These are phyloP conservation scores for Hypoxylon sp. DNA, from an alignment of 2,329 filamentous ascomycete genomes.

Conservation along the genomic window DNA sequence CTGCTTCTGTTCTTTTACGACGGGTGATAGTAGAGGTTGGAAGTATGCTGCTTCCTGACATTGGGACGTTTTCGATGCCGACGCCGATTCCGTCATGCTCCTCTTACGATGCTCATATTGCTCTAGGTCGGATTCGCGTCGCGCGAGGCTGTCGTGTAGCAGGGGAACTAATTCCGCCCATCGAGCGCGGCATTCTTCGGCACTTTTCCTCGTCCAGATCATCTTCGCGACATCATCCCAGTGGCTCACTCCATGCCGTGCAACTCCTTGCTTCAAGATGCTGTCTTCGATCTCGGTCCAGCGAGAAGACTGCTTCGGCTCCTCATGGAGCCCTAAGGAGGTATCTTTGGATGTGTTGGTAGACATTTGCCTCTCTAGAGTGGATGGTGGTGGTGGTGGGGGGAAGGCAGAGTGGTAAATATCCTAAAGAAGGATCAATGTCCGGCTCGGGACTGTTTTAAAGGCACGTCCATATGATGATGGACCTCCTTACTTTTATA, in stretches of 20 bases:
- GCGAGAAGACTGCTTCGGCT: neutral
- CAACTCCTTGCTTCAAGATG: slow-evolving; percentile 39
- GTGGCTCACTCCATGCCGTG: slow-evolving; percentile 34
- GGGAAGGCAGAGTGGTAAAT: neutral
- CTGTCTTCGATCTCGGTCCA: slow-evolving; percentile 44
- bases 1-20: neutral
- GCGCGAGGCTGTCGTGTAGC: slow-evolving; percentile 25
- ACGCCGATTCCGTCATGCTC: slow-evolving; percentile 23
- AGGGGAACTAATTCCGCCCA: slow-evolving; percentile 39
- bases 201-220: slow-evolving; percentile 34
- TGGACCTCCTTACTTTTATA: neutral
- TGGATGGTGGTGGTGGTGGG: neutral
- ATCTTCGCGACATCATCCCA: slow-evolving; percentile 41
- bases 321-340: neutral
- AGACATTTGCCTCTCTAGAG: slow-evolving; percentile 5
- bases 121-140: slow-evolving; percentile 1
- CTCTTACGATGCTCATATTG: slow-evolving; percentile 16
- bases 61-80: neutral
- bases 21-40: neutral
- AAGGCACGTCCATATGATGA: neutral
- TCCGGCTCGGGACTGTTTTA: neutral
- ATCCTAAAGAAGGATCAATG: neutral
- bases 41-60: neutral
- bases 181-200: slow-evolving; percentile 36
- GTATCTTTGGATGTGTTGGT: neutral